These are phyloP conservation scores for Aureobasidium sp. DNA, from an alignment of 2,329 filamentous ascomycete species.

Conservation along the genomic window DNA sequence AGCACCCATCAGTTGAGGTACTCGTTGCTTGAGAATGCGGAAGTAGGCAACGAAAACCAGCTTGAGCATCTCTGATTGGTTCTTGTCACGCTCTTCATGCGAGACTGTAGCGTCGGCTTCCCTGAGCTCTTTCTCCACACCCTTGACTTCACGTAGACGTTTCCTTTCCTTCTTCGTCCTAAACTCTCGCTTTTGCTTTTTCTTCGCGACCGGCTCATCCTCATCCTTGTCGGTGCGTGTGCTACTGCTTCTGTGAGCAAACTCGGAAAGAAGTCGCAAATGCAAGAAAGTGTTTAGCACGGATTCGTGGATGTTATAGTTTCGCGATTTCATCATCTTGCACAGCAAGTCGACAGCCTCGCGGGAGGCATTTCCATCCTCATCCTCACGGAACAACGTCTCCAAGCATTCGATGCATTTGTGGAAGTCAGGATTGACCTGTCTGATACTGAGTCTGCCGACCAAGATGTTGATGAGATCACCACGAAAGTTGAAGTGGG, in stretches of 20 bases:
- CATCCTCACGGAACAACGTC: slow-evolving; percentile 75
- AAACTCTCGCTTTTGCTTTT: slow-evolving; percentile 64
- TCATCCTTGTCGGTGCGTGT: slow-evolving; percentile 62
- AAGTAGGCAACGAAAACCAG: slow-evolving; percentile 95
- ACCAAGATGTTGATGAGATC: slow-evolving; percentile 85
- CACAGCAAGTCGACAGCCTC: slow-evolving; percentile 78
- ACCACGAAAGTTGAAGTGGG: slow-evolving; percentile 93
- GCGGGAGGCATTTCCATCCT: slow-evolving; percentile 80
- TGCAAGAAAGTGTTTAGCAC: slow-evolving; percentile 88
- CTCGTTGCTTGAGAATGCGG: slow-evolving; percentile 77
- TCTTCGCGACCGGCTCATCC: slow-evolving; percentile 31
- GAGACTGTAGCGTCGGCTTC: slow-evolving; percentile 85
- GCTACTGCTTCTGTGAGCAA: slow-evolving; percentile 73
- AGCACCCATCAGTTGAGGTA: slow-evolving; percentile 86
- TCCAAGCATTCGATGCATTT: slow-evolving; percentile 75
- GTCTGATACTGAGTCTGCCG: slow-evolving; percentile 67
- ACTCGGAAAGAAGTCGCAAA: slow-evolving; percentile 80
- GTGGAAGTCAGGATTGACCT: slow-evolving; percentile 64
- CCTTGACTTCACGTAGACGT: slow-evolving; percentile 73
- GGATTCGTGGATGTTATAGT: slow-evolving; percentile 75
- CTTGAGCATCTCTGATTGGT: slow-evolving; percentile 93
- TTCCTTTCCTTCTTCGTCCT: slow-evolving; percentile 85
- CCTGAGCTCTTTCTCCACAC: slow-evolving; percentile 85
- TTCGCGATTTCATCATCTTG: slow-evolving; percentile 89
- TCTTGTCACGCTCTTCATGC: slow-evolving; percentile 85